These are phyloP conservation scores for Ramalina intermedia DNA, from an alignment of 495 filamentous ascomycete genomes.

Conservation along the genomic window DNA sequence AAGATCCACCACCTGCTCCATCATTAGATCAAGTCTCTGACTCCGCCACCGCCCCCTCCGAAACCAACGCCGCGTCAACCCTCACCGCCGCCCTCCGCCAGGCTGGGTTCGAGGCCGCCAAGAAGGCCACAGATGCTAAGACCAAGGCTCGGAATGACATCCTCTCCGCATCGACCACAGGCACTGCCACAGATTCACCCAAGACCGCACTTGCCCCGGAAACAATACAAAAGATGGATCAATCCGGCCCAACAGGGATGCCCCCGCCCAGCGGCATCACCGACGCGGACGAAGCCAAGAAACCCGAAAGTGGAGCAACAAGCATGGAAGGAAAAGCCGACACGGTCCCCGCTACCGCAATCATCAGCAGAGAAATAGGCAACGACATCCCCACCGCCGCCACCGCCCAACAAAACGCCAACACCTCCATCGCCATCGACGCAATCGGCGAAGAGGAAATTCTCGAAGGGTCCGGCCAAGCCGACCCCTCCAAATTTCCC, in stretches of 20 bases:
- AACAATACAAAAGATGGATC: conserved; percentile 8
- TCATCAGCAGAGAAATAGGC: too few relatives aligned
- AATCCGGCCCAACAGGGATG: conserved; percentile 9
- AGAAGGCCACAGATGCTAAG: conserved; percentile 34
- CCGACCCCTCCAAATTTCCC: not conserved
- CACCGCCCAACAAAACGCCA: not conserved
- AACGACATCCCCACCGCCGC: not conserved
- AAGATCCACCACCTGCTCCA: conserved; percentile 17
- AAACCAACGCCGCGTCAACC: not conserved
- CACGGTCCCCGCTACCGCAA: not conserved
- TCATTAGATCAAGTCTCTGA: conserved; percentile 22
- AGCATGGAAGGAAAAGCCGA: conserved; percentile 12
- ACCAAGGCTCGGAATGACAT: conserved; percentile 15
- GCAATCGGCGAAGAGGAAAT: not conserved
- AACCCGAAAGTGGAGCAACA: conserved; percentile 18
- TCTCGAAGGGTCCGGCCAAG: conserved; percentile 7
- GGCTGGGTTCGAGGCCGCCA: conserved; percentile 55
- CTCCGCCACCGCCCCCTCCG: conserved; percentile 14
- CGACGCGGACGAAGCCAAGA: conserved; percentile 25
- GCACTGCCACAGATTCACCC: not conserved
- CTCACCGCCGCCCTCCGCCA: conserved; percentile 44
- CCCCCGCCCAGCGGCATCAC: conserved; percentile 12
- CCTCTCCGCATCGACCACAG: not conserved
- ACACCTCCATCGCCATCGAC: not conserved
- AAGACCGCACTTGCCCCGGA: not conserved